Evolutionary conservation across 192 early-diverging fungal species (phyloP), one percentile per base, ranked within the genome.

Genomic region (Rhizoclosmatium sp.): DNA sequence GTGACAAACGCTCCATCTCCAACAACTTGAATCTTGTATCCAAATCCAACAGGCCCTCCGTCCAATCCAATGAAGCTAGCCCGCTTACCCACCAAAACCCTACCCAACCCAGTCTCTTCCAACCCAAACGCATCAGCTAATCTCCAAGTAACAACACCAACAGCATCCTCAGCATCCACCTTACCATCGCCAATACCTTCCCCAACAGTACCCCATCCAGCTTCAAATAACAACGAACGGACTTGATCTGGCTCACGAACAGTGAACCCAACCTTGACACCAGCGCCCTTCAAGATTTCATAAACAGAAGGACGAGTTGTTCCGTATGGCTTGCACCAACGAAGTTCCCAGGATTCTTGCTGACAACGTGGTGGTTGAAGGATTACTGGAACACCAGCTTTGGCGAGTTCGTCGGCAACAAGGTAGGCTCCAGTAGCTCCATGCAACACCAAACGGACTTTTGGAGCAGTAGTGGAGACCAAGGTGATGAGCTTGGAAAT

Each of bases 191-290:
- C 71, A 12, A 61, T 62, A 14, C 81, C 83, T 59, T 88, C 87
- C 12, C 44, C 82, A 14, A 82, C 47, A 72, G 70, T 72, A 16
- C 85, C 85, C 92, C 93, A 93, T 4, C 92, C 93, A 47, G 93
- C 93, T 79, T 93, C 92, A 90, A 91, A 95, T 12, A 89, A 88
- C 61, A 95, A 81, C 47, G 89, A 87, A 59, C 92, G 89, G 2
- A 87, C 86, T 75, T 85, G 74, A n/a, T 89, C 84, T 60, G 87
- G 83, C 40, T 79, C 60, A 2, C 69, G 31, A 0, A 90, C 87
- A 42, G 87, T 86, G 44, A 93, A 61, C n/a, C 83, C 89, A n/a
- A 93, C 82, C 48, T 85, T 88, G 44, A 94, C 93, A 19, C 91
- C 90, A 21, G 88, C 85, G 31, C 82, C 78, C 65, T 84, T 71